Percentiles rank a stretch among this genome's conserved stretches.
Evolutionary conservation across 208 protist genomes (phyloP).

Genomic region (Leptomonas pyrrhocoris): DNA sequence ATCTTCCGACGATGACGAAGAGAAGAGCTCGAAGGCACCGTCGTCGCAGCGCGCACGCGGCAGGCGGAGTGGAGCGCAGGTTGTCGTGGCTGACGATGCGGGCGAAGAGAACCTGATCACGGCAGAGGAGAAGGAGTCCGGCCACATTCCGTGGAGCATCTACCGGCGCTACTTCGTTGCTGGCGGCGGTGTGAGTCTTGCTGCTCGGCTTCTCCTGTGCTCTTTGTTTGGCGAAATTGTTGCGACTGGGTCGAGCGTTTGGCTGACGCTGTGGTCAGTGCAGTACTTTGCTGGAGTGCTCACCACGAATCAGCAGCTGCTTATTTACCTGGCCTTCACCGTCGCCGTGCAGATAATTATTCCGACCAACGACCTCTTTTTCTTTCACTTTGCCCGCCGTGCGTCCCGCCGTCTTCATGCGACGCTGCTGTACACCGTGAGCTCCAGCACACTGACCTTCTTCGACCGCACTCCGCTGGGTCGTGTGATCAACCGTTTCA

Average conservation of each 20-base stretch:
- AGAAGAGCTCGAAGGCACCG: not conserved
- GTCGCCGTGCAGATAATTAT: slow-evolving; percentile 9
- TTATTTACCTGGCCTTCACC: slow-evolving; percentile 22
- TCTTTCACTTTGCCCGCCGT: slow-evolving; percentile 33
- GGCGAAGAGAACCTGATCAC: slow-evolving; percentile 40
- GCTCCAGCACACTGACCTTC: slow-evolving; percentile 52
- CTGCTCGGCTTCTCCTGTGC: slow-evolving; percentile 27
- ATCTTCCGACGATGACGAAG: not conserved
- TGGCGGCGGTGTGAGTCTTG: slow-evolving; percentile 37
- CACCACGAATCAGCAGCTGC: slow-evolving; percentile 21
- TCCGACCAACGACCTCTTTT: slow-evolving; percentile 9
- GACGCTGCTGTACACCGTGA: slow-evolving; percentile 45
- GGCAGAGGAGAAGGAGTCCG: slow-evolving; percentile 67
- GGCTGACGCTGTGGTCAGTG: slow-evolving; percentile 70
- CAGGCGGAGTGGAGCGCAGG: not conserved
- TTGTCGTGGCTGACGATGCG: slow-evolving; percentile 1
- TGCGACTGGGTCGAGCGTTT: slow-evolving; percentile 32
- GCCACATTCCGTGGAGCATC: slow-evolving; percentile 47
- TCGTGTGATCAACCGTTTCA: slow-evolving; percentile 83
- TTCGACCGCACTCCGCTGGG: slow-evolving; percentile 66
- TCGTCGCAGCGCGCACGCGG: not conserved
- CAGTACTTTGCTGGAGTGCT: slow-evolving; percentile 33
- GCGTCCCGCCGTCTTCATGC: slow-evolving; percentile 58
- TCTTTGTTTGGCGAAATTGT: slow-evolving; percentile 38
- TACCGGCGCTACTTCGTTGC: slow-evolving; percentile 55